Base-by-base conservation (phyloP, 305 asterid genomes). In the Withania somnifera region DNA sequence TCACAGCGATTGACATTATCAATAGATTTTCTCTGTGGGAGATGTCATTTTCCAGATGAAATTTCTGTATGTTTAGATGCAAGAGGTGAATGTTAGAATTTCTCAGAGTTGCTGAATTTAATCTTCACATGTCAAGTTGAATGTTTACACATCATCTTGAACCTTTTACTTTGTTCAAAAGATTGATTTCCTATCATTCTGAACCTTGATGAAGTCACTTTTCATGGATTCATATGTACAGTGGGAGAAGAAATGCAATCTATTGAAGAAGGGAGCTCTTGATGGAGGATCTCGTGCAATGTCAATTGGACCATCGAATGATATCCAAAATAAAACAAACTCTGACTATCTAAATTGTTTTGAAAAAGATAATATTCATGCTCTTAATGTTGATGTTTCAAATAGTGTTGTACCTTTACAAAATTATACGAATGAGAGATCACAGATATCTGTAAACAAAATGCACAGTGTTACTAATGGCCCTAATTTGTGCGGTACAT, bases 291-390 rank as follows among this genome's bases (percentile, higher is more conserved):
- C 96, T 77, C 40, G 0, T 77, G 90, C 86, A 80, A 80, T 86
- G 42, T 83, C 82, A 34, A 80, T 82, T 85, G 95, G 91, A 84
- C 87, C 89, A 0, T 82, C 73, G 75, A 91, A 92, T 88, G 85
- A 95, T 95, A 95, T 95, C 99, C 99, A 93, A 89, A 92, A 88
- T 88, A 91, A 91, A 88, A 84, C 86, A 83, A 91, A 90, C 90
- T 91, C 88, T 91, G 93, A 89, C 81, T 82, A 82, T 90, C 85
- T 88, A 87, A 88, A 88, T 91, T 87, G 90, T 91, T 90, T 87
- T 86, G 85, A 80, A 67, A 88, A 84, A 83, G 84, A 82, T 91
- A 85, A 84, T 87, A 83, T 85, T 24, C 78, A 84, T 88, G 81
- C 88, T 91, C 79, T 77, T 91, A 83, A 84, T 58, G 79, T 75